Conservation (phyloP, 306 rosid species). For the Prinsepia uniflora region DNA sequence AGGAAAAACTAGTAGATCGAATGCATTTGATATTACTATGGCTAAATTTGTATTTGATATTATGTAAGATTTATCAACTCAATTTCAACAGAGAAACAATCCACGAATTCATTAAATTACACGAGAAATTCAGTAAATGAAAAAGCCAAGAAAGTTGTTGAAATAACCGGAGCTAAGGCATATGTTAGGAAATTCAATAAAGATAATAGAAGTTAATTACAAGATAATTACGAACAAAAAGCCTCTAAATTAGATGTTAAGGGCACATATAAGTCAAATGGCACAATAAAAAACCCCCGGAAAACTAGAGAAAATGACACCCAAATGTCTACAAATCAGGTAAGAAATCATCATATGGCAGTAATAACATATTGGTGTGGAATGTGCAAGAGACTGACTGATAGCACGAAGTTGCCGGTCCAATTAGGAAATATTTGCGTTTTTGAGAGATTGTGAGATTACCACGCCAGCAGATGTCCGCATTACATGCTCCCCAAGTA, state of each 20-base stretch:
- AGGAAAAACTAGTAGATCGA: too few relatives aligned
- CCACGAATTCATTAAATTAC: not conserved
- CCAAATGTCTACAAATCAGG: slow-evolving; percentile 1
- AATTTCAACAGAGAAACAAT: slow-evolving; percentile 3
- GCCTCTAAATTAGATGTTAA: not conserved
- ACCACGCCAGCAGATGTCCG: slow-evolving; percentile 60
- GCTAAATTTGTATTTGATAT: too few relatives aligned
- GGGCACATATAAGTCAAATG: not conserved
- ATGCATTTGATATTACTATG: too few relatives aligned
- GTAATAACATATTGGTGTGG: not conserved
- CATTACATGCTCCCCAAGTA: slow-evolving; percentile 60
- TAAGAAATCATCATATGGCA: not conserved
- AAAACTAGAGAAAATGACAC: not conserved
- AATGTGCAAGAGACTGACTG: not conserved
- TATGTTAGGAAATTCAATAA: not conserved
- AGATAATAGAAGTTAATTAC: not conserved
- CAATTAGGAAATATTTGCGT: slow-evolving; percentile 29
- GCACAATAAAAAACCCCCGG: not conserved
- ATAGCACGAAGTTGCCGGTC: not conserved
- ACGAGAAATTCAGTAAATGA: not conserved
- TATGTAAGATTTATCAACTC: not conserved
- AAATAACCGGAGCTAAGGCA: too few relatives aligned
- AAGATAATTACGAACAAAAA: not conserved
- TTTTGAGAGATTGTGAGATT: slow-evolving; percentile 15
- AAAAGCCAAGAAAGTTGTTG: not conserved